Conservation (phyloP, 2,329 filamentous ascomycete genomes). For the Basipetospora chlamydospora region DNA sequence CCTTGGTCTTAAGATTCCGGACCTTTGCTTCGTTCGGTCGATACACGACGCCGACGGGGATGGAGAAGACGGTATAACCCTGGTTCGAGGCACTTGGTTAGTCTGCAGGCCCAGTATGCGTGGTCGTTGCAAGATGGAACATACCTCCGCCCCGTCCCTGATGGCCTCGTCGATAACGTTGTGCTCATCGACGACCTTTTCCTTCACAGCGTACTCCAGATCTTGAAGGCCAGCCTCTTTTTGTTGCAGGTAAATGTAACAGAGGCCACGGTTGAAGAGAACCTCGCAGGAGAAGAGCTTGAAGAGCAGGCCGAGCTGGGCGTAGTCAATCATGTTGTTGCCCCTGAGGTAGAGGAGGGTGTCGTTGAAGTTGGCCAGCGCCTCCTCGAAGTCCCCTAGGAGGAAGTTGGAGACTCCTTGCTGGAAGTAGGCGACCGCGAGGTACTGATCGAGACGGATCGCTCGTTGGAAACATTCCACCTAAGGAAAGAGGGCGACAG, state of each 20-base stretch:
- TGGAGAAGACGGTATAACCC: slow-evolving; percentile 98
- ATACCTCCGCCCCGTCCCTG: slow-evolving; percentile 76
- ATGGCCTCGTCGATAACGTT: slow-evolving; percentile 98
- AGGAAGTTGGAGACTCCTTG: slow-evolving; percentile 97
- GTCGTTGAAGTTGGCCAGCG: slow-evolving; percentile 96
- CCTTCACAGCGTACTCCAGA: slow-evolving; percentile 77
- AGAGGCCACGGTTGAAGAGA: slow-evolving; percentile 89
- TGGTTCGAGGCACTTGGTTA: slow-evolving; percentile 18
- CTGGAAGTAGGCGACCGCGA: slow-evolving; percentile 96
- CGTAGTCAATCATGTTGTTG: slow-evolving; percentile 96
- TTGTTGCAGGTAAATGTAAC: slow-evolving; percentile 93
- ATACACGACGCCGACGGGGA: slow-evolving; percentile 90
- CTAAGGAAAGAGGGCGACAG: slow-evolving; percentile 27
- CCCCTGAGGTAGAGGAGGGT: slow-evolving; percentile 86
- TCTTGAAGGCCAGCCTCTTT: slow-evolving; percentile 84
- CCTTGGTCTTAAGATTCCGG: slow-evolving; percentile 93
- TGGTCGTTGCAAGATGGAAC: slow-evolving; percentile 9
- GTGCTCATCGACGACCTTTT: slow-evolving; percentile 92
- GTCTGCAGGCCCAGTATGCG: no score
- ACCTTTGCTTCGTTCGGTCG: slow-evolving; percentile 95
- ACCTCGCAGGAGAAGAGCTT: slow-evolving; percentile 97
- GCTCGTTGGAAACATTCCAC: slow-evolving; percentile 91
- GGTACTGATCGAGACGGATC: slow-evolving; percentile 80
- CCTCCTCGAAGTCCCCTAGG: slow-evolving; percentile 92
- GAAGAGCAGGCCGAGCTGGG: slow-evolving; percentile 87